Conservation (phyloP, 495 filamentous ascomycete genomes). For the Penicillium cataractarum region DNA sequence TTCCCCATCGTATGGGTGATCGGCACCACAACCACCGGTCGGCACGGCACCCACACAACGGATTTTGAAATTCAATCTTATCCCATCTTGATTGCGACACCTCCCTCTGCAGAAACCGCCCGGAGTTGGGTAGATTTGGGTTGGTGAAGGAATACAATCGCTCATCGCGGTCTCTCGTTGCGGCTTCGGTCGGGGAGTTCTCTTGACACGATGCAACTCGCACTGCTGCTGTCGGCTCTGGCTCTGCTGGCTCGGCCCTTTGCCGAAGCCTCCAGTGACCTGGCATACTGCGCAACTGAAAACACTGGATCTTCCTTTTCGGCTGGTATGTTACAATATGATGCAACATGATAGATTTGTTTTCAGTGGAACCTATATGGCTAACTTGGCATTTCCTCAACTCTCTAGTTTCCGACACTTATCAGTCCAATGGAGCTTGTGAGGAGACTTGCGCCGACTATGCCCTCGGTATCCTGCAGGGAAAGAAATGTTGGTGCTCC, state of each 20-base stretch:
- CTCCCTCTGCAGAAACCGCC: not conserved
- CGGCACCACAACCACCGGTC: constrained; percentile 25
- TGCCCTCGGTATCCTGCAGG: constrained; percentile 70
- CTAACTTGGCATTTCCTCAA: constrained; percentile 24
- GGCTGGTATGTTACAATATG: constrained; percentile 32
- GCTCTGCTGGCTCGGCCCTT: constrained; percentile 25
- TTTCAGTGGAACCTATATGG: no score
- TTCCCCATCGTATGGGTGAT: constrained; percentile 15
- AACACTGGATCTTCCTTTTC: constrained; percentile 49
- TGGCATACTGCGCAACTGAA: constrained; percentile 47
- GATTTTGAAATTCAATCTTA: constrained; percentile 5
- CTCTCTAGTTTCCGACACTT: constrained; percentile 53
- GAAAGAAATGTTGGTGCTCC: constrained; percentile 73
- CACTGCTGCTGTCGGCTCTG: constrained; percentile 16
- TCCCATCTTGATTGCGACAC: constrained; percentile 9
- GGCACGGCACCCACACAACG: constrained; percentile 15
- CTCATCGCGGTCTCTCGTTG: not conserved
- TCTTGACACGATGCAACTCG: constrained; percentile 22
- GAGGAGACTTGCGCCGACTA: constrained; percentile 57
- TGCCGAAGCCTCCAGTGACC: constrained; percentile 23
- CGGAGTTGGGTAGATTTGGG: constrained; percentile 5
- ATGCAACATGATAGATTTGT: no score
- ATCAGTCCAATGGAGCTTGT: constrained; percentile 70
- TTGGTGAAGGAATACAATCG: not conserved
- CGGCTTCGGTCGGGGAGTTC: not conserved